phyloP scores from a whole-genome alignment of 2,329 filamentous ascomycete species.

The Aspergillus terreus region DNA sequence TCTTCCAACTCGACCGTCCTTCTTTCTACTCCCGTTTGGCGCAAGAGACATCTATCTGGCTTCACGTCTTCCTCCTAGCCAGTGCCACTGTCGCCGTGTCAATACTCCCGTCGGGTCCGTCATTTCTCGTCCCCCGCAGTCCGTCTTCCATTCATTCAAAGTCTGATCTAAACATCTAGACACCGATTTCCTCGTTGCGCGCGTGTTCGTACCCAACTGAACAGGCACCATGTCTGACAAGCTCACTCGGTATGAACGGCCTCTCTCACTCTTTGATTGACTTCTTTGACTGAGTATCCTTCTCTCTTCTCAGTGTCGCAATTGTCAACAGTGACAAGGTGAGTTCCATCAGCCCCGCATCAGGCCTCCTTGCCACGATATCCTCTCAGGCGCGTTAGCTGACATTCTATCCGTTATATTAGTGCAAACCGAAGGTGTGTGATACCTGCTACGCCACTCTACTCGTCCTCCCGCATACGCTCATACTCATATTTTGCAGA shows the following conservation, averaged over 20 bases:
- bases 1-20: conserved; percentile 16
- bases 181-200: conserved; percentile 1
- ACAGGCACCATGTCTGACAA: conserved; percentile 75
- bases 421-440: conserved; percentile 84
- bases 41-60: conserved; percentile 3
- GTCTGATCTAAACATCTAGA: background rate
- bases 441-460: background rate
- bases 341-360: conserved; percentile 34
- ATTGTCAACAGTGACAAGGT: conserved; percentile 99
- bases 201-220: conserved; percentile 12
- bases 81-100: conserved; percentile 14
- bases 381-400: conserved; percentile 24
- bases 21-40: background rate
- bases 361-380: conserved; percentile 37
- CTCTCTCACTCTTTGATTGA: background rate
- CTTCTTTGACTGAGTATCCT: conserved; percentile 12
- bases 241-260: conserved; percentile 75
- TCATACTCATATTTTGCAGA: conserved; percentile 52
- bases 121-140: background rate
- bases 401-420: conserved; percentile 36
- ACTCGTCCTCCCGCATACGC: background rate
- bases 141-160: background rate
- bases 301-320: conserved; percentile 67
- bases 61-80: conserved; percentile 12
- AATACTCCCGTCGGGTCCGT: conserved; percentile 5